Percentiles rank a stretch among this genome's conserved stretches.
Conservation (phyloP, 2,329 filamentous ascomycete species). For the Phialophora macrospora region DNA sequence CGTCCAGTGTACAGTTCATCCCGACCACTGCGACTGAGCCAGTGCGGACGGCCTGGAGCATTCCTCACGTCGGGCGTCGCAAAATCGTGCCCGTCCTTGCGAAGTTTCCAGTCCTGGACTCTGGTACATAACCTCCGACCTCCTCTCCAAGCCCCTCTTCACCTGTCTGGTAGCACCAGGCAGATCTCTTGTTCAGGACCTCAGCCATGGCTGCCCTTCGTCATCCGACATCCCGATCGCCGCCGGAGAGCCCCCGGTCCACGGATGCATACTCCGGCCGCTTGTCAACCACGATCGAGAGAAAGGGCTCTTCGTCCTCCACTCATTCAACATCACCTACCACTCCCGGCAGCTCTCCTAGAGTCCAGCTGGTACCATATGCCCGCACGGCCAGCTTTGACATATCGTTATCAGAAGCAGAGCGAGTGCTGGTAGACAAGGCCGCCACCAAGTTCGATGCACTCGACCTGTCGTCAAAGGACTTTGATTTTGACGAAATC, state of each 20-base stretch:
- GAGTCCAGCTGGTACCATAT: conserved; percentile 38
- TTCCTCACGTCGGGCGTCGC: conserved; percentile 1
- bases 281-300: conserved; percentile 23
- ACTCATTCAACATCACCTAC: conserved; percentile 21
- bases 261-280: conserved; percentile 24
- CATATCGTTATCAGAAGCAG: conserved; percentile 34
- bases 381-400: conserved; percentile 37
- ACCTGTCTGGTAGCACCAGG: not conserved
- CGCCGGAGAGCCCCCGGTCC: conserved; percentile 19
- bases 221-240: conserved; percentile 15
- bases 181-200: conserved; percentile 3
- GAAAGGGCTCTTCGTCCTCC: conserved; percentile 21
- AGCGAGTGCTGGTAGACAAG: conserved; percentile 34
- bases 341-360: conserved; percentile 25
- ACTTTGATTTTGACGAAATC: conserved; percentile 41
- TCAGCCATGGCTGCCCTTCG: conserved; percentile 30
- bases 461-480: conserved; percentile 38
- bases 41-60: conserved; percentile 4
- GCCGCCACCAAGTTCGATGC: conserved; percentile 35
- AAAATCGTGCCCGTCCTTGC: not conserved
- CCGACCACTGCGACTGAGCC: conserved; percentile 13
- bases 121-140: conserved; percentile 7
- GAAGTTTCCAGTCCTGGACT: conserved; percentile 3
- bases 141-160: not conserved
- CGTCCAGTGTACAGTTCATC: conserved; percentile 22